Conservation (phyloP, 441 rosid species). For the Eutrema salsugineum region DNA sequence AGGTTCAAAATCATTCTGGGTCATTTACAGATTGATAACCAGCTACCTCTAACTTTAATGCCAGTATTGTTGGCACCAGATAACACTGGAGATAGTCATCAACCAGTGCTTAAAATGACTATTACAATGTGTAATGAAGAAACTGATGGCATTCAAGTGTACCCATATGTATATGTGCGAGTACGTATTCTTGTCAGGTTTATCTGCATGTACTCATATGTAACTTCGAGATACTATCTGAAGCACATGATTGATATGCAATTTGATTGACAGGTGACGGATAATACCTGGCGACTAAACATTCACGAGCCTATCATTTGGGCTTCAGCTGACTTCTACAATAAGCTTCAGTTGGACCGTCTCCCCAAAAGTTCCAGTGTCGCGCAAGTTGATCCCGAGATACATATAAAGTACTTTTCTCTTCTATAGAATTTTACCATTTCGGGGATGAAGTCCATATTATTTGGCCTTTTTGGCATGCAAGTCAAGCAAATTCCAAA, state of each 20-base stretch:
- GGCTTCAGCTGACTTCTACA: slow-evolving; percentile 79
- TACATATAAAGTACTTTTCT: slow-evolving; percentile 74
- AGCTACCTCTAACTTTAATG: slow-evolving; percentile 93
- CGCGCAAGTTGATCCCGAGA: slow-evolving; percentile 97
- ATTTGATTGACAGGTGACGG: slow-evolving; percentile 66
- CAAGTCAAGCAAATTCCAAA: slow-evolving; percentile 12
- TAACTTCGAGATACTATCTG: slow-evolving; percentile 7
- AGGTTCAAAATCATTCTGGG: slow-evolving; percentile 98
- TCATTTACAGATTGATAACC: slow-evolving; percentile 91
- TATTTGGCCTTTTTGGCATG: slow-evolving; percentile 11
- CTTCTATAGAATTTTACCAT: slow-evolving; percentile 3
- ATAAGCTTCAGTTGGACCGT: slow-evolving; percentile 81
- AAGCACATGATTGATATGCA: slow-evolving; percentile 15
- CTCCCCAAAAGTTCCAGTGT: slow-evolving; percentile 74
- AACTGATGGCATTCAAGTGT: slow-evolving; percentile 78
- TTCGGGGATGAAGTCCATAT: not conserved
- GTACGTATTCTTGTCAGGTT: slow-evolving; percentile 44
- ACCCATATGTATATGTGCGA: slow-evolving; percentile 88
- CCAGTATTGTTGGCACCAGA: slow-evolving; percentile 96
- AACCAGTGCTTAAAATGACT: slow-evolving; percentile 97
- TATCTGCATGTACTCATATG: slow-evolving; percentile 8
- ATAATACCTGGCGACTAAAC: slow-evolving; percentile 86
- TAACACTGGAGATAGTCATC: slow-evolving; percentile 60
- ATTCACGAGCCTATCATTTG: slow-evolving; percentile 99
- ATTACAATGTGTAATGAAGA: slow-evolving; percentile 76